Evolutionary conservation across 2,329 filamentous ascomycete genomes (phyloP).

Genomic region (Colletotrichum sp.): DNA sequence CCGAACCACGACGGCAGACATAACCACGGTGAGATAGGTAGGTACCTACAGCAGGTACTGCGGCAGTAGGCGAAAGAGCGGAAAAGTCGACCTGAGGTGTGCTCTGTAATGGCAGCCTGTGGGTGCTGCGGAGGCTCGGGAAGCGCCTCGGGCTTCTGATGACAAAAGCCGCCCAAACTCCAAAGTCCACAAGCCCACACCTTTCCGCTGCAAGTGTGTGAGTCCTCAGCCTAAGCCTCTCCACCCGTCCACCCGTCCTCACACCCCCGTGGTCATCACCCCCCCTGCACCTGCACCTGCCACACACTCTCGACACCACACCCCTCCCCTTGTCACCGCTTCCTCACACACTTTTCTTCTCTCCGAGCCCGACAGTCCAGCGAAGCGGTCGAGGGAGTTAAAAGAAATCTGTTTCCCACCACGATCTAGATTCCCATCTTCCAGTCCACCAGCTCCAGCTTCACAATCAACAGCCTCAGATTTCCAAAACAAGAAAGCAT

Average conservation of each 20-base stretch:
- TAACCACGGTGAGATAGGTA: not conserved
- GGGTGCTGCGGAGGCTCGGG: conserved; percentile 13
- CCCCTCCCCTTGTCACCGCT: conserved; percentile 18
- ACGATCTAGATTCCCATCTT: not conserved
- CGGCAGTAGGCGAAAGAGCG: not conserved
- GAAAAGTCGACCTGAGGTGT: not conserved
- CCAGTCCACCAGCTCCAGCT: not conserved
- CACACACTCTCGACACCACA: not conserved
- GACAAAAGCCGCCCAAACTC: conserved; percentile 20
- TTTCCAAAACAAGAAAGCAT: conserved; percentile 9
- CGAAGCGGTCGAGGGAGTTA: conserved; percentile 11
- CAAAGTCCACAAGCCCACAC: not conserved
- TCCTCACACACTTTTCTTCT: conserved; percentile 17
- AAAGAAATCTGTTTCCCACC: conserved; percentile 21
- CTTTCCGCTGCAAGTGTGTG: not conserved
- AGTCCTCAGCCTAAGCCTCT: conserved; percentile 11
- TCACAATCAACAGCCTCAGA: conserved; percentile 9
- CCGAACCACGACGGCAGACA: conserved; percentile 1
- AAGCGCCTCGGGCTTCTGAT: conserved; percentile 16
- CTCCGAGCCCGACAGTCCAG: conserved; percentile 19
- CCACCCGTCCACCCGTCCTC: not conserved
- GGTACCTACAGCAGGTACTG: not conserved
- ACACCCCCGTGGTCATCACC: not conserved
- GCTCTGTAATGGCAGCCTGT: not conserved
- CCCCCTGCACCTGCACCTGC: conserved; percentile 8